These are phyloP conservation scores for Mycosphaerelloides madeirae DNA, from an alignment of 2,329 filamentous ascomycete species.

Conservation along the genomic window DNA sequence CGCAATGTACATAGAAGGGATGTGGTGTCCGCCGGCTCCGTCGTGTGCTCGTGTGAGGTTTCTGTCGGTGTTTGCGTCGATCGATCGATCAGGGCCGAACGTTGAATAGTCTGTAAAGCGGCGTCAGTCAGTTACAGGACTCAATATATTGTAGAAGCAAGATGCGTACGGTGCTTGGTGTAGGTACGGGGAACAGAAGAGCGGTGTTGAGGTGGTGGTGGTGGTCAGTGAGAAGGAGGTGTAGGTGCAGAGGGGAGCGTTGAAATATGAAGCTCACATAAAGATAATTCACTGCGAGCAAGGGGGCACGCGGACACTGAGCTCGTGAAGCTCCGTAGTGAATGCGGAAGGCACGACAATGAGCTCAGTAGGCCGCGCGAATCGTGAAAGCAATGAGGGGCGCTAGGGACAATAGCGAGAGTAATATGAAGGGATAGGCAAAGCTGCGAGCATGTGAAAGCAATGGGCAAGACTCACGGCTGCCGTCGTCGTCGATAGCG, in stretches of 20 bases:
- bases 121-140: not conserved
- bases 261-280: too few species aligned
- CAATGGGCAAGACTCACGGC: conserved; percentile 12
- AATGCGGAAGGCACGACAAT: conserved; percentile 2
- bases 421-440: not conserved
- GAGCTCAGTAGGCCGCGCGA: too few species aligned
- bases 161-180: not conserved
- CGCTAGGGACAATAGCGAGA: not conserved
- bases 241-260: not conserved
- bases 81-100: conserved; percentile 11
- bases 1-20: conserved; percentile 28
- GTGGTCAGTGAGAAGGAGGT: not conserved
- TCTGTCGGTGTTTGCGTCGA: conserved; percentile 8
- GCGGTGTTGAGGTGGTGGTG: not conserved
- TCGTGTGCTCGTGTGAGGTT: conserved; percentile 13
- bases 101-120: conserved; percentile 12
- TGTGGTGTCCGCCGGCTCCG: conserved; percentile 15
- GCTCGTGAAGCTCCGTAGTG: not conserved
- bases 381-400: too few species aligned
- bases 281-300: not conserved
- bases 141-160: not conserved
- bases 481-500: conserved; percentile 12
- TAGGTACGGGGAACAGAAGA: not conserved
- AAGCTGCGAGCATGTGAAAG: not conserved
- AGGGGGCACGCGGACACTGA: conserved; percentile 1